Percentiles rank a stretch among this genome's conserved stretches.
phyloP scores from a whole-genome alignment of 345 rosid genomes.

The Eutrema yunnanense region DNA sequence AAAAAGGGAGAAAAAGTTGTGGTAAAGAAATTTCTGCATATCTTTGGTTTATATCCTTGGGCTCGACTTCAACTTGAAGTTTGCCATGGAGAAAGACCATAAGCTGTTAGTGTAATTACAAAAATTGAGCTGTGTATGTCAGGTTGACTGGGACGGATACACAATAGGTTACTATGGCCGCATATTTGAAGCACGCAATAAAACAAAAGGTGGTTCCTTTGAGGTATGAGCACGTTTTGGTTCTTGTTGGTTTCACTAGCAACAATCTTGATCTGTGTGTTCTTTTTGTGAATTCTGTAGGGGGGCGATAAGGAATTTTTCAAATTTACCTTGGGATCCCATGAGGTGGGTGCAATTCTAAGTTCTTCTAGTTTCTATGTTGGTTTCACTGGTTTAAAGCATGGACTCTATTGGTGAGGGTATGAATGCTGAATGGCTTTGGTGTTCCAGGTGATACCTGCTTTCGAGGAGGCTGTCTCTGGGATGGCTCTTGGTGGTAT shows the following conservation, averaged over 20 bases:
- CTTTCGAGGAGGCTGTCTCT: conserved; percentile 87
- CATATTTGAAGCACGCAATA: conserved; percentile 98
- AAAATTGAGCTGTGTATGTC: conserved; percentile 8
- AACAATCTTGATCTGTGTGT: background rate
- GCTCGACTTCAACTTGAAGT: background rate
- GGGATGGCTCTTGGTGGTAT: conserved; percentile 89
- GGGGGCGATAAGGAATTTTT: conserved; percentile 85
- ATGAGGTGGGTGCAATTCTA: conserved; percentile 40
- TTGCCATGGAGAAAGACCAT: background rate
- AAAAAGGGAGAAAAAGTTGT: conserved; percentile 76
- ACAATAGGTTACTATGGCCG: conserved; percentile 99
- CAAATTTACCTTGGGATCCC: conserved; percentile 74
- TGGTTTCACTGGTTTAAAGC: background rate
- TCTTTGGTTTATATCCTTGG: background rate
- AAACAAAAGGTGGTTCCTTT: conserved; percentile 94
- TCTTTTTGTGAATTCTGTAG: conserved; percentile 36
- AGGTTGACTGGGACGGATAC: conserved; percentile 99
- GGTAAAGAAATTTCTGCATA: conserved; percentile 40
- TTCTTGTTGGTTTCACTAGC: background rate
- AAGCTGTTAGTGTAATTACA: background rate
- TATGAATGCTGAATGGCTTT: conserved; percentile 14
- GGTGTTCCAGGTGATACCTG: conserved; percentile 77
- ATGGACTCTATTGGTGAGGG: conserved; percentile 7
- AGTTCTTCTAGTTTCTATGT: background rate
- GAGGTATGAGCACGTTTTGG: conserved; percentile 40